Percentiles rank a stretch among this genome's conserved stretches.
Evolutionary conservation across 306 rosid species (phyloP).

Genomic region (Dryas drummondii): DNA sequence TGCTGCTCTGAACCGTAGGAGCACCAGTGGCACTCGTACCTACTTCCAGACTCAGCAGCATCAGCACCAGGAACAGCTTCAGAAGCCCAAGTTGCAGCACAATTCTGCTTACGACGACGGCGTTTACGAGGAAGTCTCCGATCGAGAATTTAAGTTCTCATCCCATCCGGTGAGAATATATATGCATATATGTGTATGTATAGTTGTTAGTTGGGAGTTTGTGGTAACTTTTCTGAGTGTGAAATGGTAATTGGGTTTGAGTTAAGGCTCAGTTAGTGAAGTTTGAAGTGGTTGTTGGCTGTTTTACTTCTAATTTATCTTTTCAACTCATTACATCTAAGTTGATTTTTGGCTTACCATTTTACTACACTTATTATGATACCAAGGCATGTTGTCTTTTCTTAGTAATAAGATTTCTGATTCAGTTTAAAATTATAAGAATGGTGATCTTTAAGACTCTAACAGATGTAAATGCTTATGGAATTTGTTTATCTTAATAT

Average conservation of each 20-base stretch:
- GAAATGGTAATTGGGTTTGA: slow-evolving; percentile 1
- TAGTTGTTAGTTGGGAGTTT: neutral
- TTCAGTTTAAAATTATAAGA: neutral
- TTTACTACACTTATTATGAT: neutral
- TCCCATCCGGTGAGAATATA: slow-evolving; percentile 39
- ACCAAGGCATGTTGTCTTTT: neutral
- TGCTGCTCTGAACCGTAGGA: slow-evolving; percentile 29
- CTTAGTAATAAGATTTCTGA: neutral
- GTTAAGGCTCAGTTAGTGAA: slow-evolving; percentile 10
- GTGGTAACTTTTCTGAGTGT: neutral
- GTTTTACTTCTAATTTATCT: neutral
- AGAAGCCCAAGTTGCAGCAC: slow-evolving; percentile 35
- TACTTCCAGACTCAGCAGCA: slow-evolving; percentile 32
- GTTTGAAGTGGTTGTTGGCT: slow-evolving; percentile 6
- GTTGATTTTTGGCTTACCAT: neutral
- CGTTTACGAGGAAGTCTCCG: slow-evolving; percentile 49
- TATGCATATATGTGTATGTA: neutral
- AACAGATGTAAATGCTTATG: neutral
- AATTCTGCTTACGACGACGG: slow-evolving; percentile 54
- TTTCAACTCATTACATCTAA: neutral
- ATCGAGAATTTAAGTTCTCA: slow-evolving; percentile 44
- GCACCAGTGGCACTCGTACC: slow-evolving; percentile 14
- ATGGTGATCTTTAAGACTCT: neutral
- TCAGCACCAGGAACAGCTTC: slow-evolving; percentile 42
- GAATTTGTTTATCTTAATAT: slow-evolving; percentile 4